phyloP scores from a whole-genome alignment of 768 basidiomycete genomes.

The Lenzites betulinus region DNA sequence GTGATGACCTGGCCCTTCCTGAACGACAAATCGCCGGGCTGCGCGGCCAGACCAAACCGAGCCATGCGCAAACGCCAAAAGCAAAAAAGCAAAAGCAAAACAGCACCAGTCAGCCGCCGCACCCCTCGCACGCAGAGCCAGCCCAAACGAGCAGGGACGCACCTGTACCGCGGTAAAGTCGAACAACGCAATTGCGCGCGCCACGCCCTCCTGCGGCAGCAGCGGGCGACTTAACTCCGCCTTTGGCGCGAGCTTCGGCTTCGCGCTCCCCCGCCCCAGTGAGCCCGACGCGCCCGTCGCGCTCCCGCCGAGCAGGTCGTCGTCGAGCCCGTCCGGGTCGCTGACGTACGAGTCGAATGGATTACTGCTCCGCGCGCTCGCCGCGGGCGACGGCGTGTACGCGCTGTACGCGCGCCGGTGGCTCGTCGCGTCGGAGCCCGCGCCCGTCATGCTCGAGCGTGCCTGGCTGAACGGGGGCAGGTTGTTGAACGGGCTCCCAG shows the following conservation, averaged over 20 bases:
- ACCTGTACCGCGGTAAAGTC: conserved; percentile 77
- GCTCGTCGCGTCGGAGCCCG: conserved; percentile 32
- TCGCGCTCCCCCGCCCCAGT: conserved; percentile 13
- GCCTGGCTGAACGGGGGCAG: conserved; percentile 37
- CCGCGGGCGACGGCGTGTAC: conserved; percentile 25
- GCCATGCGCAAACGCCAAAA: too few species aligned
- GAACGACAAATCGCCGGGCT: conserved; percentile 78
- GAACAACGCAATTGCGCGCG: conserved; percentile 72
- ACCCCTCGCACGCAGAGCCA: neutral
- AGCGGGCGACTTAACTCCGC: conserved; percentile 52
- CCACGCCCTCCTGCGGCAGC: conserved; percentile 59
- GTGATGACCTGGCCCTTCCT: conserved; percentile 73
- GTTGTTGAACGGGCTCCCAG: conserved; percentile 39
- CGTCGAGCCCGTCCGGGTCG: conserved; percentile 11
- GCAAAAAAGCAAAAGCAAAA: neutral
- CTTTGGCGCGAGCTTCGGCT: conserved; percentile 45
- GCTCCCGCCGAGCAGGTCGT: conserved; percentile 17
- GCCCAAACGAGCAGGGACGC: conserved; percentile 16
- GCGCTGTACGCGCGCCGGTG: conserved; percentile 40
- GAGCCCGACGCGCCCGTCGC: conserved; percentile 9
- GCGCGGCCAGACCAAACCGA: neutral
- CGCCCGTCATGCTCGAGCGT: conserved; percentile 30
- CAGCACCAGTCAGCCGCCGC: neutral
- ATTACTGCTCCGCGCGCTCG: neutral
- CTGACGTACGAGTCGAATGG: conserved; percentile 25